These are phyloP conservation scores for Hirschfeldia incana DNA, from an alignment of 345 rosid species.

Conservation along the genomic window DNA sequence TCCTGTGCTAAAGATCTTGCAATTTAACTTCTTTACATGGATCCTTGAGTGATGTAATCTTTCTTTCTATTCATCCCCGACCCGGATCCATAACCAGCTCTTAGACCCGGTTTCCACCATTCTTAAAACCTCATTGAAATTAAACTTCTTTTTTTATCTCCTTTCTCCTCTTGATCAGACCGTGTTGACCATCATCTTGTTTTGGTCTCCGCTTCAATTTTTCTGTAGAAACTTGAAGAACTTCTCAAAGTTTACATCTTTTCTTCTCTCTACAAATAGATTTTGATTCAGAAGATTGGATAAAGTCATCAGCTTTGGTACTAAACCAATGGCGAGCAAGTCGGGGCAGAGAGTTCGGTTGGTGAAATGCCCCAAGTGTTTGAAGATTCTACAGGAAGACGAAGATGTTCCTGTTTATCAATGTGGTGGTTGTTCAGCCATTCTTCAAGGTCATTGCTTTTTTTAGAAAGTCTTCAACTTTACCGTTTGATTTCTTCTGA, in stretches of 20 bases:
- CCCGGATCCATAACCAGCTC: slow-evolving; percentile 35
- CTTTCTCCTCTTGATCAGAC: neutral
- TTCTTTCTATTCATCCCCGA: slow-evolving; percentile 1
- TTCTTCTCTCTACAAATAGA: neutral
- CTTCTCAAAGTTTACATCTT: slow-evolving; percentile 26
- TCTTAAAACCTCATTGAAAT: neutral
- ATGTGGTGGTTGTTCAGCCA: slow-evolving; percentile 66
- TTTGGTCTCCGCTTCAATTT: slow-evolving; percentile 14
- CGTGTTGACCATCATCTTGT: slow-evolving; percentile 33
- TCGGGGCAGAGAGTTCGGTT: slow-evolving; percentile 48
- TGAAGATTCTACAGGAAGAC: slow-evolving; percentile 56
- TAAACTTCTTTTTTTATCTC: neutral
- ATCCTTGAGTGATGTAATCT: slow-evolving; percentile 26
- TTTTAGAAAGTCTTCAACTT: neutral
- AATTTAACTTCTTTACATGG: slow-evolving; percentile 1
- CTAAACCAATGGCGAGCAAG: slow-evolving; percentile 42
- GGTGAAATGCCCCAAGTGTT: slow-evolving; percentile 74
- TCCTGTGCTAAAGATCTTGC: neutral
- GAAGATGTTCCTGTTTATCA: slow-evolving; percentile 55
- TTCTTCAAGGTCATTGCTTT: slow-evolving; percentile 60
- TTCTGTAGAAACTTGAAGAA: neutral
- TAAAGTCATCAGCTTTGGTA: slow-evolving; percentile 9
- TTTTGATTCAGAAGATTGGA: slow-evolving; percentile 3
- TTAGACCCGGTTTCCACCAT: slow-evolving; percentile 10
- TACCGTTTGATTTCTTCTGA: neutral